Percentiles rank a stretch among this genome's conserved stretches.
Conservation (phyloP, 2,329 filamentous ascomycete species). For the Stromatinia cepivora region DNA sequence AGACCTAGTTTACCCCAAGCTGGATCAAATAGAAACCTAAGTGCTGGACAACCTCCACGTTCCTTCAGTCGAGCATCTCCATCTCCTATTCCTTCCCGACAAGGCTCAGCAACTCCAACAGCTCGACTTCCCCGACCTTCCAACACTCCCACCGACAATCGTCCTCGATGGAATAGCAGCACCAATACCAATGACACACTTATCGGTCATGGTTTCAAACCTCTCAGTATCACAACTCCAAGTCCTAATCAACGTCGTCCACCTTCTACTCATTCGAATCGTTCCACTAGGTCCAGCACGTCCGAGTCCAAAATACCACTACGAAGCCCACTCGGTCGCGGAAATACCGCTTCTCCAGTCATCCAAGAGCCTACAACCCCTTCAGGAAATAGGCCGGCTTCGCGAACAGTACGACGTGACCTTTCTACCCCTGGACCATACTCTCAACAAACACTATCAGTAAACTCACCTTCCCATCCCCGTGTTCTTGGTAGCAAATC, state of each 20-base stretch:
- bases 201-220: constrained; percentile 68
- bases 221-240: constrained; percentile 53
- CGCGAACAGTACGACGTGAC: constrained; percentile 53
- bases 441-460: constrained; percentile 47
- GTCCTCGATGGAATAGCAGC: constrained; percentile 72
- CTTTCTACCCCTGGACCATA: constrained; percentile 55
- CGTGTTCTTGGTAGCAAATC: constrained; percentile 41
- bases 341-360: constrained; percentile 36
- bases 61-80: constrained; percentile 45
- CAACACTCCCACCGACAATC: constrained; percentile 50
- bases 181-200: constrained; percentile 64
- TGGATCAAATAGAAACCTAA: constrained; percentile 47
- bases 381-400: constrained; percentile 35
- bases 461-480: constrained; percentile 45
- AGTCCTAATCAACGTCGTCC: constrained; percentile 37
- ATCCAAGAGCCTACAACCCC: constrained; percentile 34
- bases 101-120: constrained; percentile 54
- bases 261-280: constrained; percentile 31
- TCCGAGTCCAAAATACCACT: constrained; percentile 40
- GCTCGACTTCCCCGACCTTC: constrained; percentile 49
- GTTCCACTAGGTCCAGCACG: constrained; percentile 25
- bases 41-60: constrained; percentile 43
- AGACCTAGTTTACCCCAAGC: constrained; percentile 46
- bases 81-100: constrained; percentile 41
- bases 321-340: constrained; percentile 36